phyloP scores from a whole-genome alignment of 106 monocot species.

The Iris macrosiphon region DNA sequence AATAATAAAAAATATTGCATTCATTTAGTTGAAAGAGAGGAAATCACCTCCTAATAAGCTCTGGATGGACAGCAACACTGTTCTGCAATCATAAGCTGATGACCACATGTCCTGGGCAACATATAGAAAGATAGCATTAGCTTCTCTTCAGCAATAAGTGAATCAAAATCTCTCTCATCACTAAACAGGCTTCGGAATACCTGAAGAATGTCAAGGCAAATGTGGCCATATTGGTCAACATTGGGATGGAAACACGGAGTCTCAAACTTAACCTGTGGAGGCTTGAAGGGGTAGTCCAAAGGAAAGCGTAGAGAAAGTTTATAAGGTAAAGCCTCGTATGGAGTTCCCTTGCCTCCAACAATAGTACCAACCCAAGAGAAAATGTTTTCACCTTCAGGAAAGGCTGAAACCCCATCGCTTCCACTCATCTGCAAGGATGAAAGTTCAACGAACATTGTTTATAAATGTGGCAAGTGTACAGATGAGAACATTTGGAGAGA shows the following conservation, averaged over 20 bases:
- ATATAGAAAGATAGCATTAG: conserved; percentile 1
- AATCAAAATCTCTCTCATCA: background rate
- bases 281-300: conserved; percentile 76
- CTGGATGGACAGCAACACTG: conserved; percentile 66
- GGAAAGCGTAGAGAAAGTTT: conserved; percentile 70
- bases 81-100: conserved; percentile 76
- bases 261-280: conserved; percentile 76
- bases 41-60: conserved; percentile 75
- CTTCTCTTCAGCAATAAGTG: background rate
- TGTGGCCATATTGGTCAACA: conserved; percentile 69
- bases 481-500: too few species aligned
- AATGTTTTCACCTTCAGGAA: conserved; percentile 74
- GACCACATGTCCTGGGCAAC: conserved; percentile 72
- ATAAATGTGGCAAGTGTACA: too few species aligned
- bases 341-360: conserved; percentile 58
- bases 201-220: conserved; percentile 82
- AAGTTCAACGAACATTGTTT: too few species aligned
- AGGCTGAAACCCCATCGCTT: conserved; percentile 64
- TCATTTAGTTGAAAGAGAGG: background rate
- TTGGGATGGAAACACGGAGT: conserved; percentile 81
- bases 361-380: conserved; percentile 80
- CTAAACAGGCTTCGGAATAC: conserved; percentile 17
- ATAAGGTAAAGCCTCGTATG: conserved; percentile 72
- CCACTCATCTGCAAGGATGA: conserved; percentile 65
- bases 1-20: background rate